A percentile compares a stretch with the other conserved stretches of the same genome.
These are phyloP conservation scores for Syzygium aromaticum DNA, from an alignment of 345 rosid genomes.

Conservation along the genomic window DNA sequence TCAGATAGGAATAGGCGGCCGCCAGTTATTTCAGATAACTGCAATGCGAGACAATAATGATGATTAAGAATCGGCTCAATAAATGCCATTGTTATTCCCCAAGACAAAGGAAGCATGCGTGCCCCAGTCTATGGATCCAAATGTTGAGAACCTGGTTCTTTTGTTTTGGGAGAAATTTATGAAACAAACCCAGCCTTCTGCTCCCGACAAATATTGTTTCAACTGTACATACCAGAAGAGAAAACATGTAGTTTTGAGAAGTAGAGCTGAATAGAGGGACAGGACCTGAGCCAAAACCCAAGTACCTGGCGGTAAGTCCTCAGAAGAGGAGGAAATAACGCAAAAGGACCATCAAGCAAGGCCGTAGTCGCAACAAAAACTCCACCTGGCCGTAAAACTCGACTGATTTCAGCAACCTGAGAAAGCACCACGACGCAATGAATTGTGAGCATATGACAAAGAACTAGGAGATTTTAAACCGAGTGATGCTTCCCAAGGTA, in stretches of 20 bases:
- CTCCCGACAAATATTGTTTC: not conserved
- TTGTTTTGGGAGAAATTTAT: not conserved
- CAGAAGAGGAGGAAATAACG: slow-evolving; percentile 45
- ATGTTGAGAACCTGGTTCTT: not conserved
- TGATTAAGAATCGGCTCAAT: not conserved
- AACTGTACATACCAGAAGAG: not conserved
- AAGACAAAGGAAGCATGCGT: not conserved
- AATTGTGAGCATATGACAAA: not conserved
- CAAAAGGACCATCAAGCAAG: slow-evolving; percentile 56
- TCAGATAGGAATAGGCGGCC: slow-evolving; percentile 36
- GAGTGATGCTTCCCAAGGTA: not conserved
- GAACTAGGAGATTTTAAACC: not conserved
- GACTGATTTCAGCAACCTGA: slow-evolving; percentile 82
- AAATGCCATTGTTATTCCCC: not conserved
- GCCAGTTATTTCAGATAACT: slow-evolving; percentile 49
- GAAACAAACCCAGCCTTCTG: not conserved
- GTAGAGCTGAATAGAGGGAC: not conserved
- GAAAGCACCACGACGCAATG: not conserved
- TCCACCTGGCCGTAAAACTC: slow-evolving; percentile 80
- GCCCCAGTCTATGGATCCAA: not conserved
- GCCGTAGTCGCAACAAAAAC: slow-evolving; percentile 70
- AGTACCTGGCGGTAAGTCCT: slow-evolving; percentile 50
- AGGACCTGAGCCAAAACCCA: slow-evolving; percentile 2
- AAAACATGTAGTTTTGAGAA: not conserved
- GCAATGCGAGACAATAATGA: not conserved